phyloP scores from a whole-genome alignment of 129 eudicot species.

The Calendula officinalis region DNA sequence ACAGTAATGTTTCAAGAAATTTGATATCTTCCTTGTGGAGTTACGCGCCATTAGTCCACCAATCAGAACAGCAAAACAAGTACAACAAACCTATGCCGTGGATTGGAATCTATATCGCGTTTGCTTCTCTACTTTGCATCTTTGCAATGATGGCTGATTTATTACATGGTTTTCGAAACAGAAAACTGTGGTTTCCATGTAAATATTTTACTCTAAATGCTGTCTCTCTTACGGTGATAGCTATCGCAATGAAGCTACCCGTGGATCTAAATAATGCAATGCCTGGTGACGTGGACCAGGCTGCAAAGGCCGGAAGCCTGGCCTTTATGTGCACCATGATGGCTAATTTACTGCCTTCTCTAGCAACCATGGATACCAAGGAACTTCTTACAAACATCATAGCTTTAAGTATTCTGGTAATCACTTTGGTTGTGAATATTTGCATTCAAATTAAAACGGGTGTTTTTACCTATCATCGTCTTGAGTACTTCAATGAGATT shows the following conservation, averaged over 20 bases:
- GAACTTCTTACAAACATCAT: constrained; percentile 1
- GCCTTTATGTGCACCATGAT: neutral
- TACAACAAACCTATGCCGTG: constrained; percentile 10
- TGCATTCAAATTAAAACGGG: constrained; percentile 2
- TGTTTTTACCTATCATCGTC: neutral
- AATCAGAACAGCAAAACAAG: neutral
- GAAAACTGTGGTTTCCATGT: neutral
- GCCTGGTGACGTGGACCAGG: neutral
- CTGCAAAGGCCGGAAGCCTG: neutral
- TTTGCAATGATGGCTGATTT: neutral
- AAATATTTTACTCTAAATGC: constrained; percentile 1
- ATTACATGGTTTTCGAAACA: neutral
- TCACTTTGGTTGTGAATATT: constrained; percentile 10
- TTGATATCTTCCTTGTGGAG: neutral
- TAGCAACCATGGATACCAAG: neutral
- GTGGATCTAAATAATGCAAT: constrained; percentile 1
- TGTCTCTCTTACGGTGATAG: neutral
- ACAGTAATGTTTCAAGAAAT: neutral
- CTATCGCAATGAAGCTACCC: neutral
- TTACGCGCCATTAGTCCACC: neutral
- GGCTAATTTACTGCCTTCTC: constrained; percentile 4
- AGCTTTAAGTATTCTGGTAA: neutral
- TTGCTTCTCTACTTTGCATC: neutral
- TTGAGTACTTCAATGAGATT: neutral
- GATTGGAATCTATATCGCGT: constrained; percentile 1